These are phyloP conservation scores for Ustilago shanxiensis DNA, from an alignment of 1,284 basidiomycete species.

Conservation along the genomic window DNA sequence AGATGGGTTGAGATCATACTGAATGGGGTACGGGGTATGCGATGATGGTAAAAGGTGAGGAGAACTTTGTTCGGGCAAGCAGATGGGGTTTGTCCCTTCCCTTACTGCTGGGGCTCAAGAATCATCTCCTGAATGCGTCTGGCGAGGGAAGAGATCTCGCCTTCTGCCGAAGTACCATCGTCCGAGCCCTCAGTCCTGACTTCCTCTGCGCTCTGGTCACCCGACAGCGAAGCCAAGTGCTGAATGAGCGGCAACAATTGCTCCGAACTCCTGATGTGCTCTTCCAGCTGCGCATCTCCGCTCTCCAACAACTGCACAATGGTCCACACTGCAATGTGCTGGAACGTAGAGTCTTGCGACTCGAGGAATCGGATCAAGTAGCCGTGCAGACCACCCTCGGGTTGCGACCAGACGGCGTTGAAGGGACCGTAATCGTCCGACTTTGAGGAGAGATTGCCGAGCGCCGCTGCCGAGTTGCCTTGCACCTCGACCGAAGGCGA, in stretches of 20 bases:
- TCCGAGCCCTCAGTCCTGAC: conserved; percentile 53
- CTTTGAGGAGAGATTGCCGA: conserved; percentile 93
- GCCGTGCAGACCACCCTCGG: conserved; percentile 94
- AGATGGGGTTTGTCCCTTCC: not conserved
- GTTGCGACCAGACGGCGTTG: conserved; percentile 97
- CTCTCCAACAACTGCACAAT: conserved; percentile 97
- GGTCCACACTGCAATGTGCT: conserved; percentile 95
- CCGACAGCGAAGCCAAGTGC: conserved; percentile 48
- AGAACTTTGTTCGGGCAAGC: not conserved
- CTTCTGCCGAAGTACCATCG: conserved; percentile 63
- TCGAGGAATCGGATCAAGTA: conserved; percentile 96
- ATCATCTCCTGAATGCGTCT: conserved; percentile 67
- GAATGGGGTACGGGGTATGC: conserved; percentile 4
- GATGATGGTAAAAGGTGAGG: not conserved
- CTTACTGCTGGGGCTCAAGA: conserved; percentile 41
- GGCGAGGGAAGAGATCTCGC: conserved; percentile 64
- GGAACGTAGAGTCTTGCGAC: conserved; percentile 97
- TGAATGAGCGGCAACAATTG: conserved; percentile 65
- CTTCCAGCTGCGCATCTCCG: conserved; percentile 76
- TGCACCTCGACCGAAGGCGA: conserved; percentile 97
- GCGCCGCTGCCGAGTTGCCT: conserved; percentile 96
- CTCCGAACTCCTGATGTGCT: conserved; percentile 60
- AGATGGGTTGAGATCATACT: not conserved
- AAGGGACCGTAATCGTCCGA: conserved; percentile 97
- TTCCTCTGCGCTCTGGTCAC: conserved; percentile 48